Evolutionary conservation across 108 stramenopile species (phyloP), one percentile per base, ranked within the genome.

Genomic region (Fragilariopsis cylindrus): DNA sequence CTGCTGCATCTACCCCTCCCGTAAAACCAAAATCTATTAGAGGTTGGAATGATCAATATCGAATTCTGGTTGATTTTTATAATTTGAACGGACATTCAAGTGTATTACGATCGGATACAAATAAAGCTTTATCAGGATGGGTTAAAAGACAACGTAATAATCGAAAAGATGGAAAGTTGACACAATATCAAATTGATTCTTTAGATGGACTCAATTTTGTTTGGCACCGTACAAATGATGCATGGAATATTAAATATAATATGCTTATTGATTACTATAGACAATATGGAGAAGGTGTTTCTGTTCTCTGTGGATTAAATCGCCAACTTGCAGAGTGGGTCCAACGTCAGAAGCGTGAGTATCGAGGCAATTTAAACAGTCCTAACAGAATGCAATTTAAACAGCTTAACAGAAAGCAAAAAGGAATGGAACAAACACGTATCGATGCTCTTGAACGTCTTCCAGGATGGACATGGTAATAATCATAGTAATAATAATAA

Each of bases 81-180:
- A 0, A 43, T n/a, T n/a, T 4, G 5, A 30, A 63, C 62, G 62
- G 62, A 9, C 62, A 63, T n/a, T 63, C 62, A 12, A 43, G 40
- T 44, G 62, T 63, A 30, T 40, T 63, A n/a, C 62, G 62, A 11
- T 45, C 43, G 43, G 62, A 63, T n/a, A 42, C 62, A n/a, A 44
- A 63, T 40, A 63, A 2, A 44, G n/a, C 1, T n/a, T 44, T 63
- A n/a, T 45, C 43, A 12, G 62, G 62, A 3, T 63, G 62, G 62
- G 62, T 63, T n/a, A 63, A 63, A 40, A 42, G 62, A 42, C 62
- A 63, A 15, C 42, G 62, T 5, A 63, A 63, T 44, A 63, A 63
- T 40, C 42, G 43, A n/a, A 63, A 63, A 44, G 42, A 63, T n/a
- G 5, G 40, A 6, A 63, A 43, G 16, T 40, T 63, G 19, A 11